Base-by-base conservation (phyloP, 345 rosid genomes). In the Eucalyptus cloeziana region DNA sequence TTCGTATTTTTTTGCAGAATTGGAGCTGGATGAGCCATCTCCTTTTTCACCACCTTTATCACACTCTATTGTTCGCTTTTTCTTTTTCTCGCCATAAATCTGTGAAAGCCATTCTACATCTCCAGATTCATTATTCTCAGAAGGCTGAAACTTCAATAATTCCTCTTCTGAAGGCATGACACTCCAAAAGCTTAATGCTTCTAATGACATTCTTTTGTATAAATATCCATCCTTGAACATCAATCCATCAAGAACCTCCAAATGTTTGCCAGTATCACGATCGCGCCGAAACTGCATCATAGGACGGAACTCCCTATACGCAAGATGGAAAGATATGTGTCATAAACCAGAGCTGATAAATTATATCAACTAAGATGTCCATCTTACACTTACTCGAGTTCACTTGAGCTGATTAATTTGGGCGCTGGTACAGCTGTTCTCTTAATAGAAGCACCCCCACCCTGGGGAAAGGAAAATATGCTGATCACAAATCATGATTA, bases 301-400 rank as follows among this genome's bases (percentile, higher is more conserved):
- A 91, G 99, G 99, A 83, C 97, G 96, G 88, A 97, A 96, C 93
- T 97, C 99, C 91, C 99, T 98, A 91, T 88, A 90, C 37, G 19
- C 25, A 30, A 52, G 90, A 86, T 86, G 31, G 37, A 79, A 49
- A 89, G 88, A 87, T 43, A 81, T 86, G 54, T 71, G 16, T 79
- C 91, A 88, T 37, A 24, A 86, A 5, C 45, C 47, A 76, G 85
- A 76, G 85, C 88, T 69, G 49, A 25, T 62, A 92, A 88, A 89
- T 86, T 58, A 45, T 87, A 40, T 76, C 43, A 43, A 40, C 85
- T 37, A 76, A 40, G 47, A 21, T 40, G 22, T 86, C 87, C 25
- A 89, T 31, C 91, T 92, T 95, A 98, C 99, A 93, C 99, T 92
- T 95, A 98, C 99, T 94, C 99, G 9, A 98, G 99, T 94, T 98